Base-by-base conservation (phyloP, 305 asterid genomes). In the Fraxinus paxiana region DNA sequence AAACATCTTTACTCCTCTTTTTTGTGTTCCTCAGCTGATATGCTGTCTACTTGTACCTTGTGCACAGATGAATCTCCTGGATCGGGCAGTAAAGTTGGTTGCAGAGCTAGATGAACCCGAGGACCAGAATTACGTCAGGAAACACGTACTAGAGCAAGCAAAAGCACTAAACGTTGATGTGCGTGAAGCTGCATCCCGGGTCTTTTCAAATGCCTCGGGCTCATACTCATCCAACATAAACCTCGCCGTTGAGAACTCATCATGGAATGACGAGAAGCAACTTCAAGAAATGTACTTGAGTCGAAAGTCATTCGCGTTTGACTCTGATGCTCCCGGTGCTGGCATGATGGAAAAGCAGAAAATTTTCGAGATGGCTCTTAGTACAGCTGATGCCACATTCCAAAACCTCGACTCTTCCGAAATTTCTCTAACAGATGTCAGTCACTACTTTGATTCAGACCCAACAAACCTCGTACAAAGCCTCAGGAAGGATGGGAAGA, bases 231-330 rank as follows among this genome's bases (percentile, higher is more conserved):
- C 99, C 54, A 96, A 94, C 70, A 76, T 96, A 17, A 96, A 94
- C 89, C 98, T 96, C 24, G 98, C 98, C 0, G 94, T 96, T 2
- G 98, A 94, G 90, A 96, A 96, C 76, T 96, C 99, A 0, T 86
- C 99, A 0, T 96, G 99, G 99, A 94, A 94, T 34, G 99, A 96
- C 20, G 99, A 96, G 94, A 92, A 94, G 89, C 99, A 96, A 75
- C 98, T 96, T 56, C 99, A 96, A 34, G 99, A 96, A 82, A 96
- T 96, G 99, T 96, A 96, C 92, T 84, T 94, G 91, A 94, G 98
- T 89, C 86, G 98, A 9, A 96, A 94, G 86, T 94, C 99, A 7
- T 96, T 96, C 63, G 99, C 98, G 0, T 96, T 96, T 51, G 99
- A 96, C 87, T 79, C 79, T 54, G 99, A 96, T 83, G 97, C 99